Conservation (phyloP, 345 rosid species). For the Sonneratia caseolaris region DNA sequence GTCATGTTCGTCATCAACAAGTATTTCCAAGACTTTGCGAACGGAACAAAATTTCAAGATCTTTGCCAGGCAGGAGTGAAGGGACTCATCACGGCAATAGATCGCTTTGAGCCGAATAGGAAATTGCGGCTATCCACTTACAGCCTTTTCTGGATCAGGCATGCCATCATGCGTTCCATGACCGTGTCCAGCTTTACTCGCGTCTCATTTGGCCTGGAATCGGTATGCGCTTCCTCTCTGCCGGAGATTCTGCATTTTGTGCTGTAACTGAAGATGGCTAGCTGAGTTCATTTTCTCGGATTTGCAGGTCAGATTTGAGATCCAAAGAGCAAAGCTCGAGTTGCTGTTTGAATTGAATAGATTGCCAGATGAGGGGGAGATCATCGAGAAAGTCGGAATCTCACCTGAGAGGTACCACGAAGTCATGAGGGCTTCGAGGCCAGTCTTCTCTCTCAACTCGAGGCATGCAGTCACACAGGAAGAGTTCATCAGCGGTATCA, state of each 20-base stretch:
- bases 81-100: conserved; percentile 88
- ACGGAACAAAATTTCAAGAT: conserved; percentile 75
- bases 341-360: conserved; percentile 56
- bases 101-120: conserved; percentile 81
- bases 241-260: background rate
- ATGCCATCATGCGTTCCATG: conserved; percentile 81
- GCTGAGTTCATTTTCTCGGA: background rate
- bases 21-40: conserved; percentile 74
- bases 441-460: conserved; percentile 64
- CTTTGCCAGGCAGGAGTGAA: conserved; percentile 93
- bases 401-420: conserved; percentile 73
- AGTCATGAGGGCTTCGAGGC: conserved; percentile 65
- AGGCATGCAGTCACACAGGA: conserved; percentile 70
- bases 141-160: conserved; percentile 88
- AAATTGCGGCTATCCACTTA: conserved; percentile 77
- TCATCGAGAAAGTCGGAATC: conserved; percentile 49
- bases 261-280: background rate
- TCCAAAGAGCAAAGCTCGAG: conserved; percentile 63
- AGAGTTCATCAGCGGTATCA: conserved; percentile 70
- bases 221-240: conserved; percentile 38
- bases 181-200: conserved; percentile 78
- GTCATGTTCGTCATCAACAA: conserved; percentile 80
- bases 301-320: conserved; percentile 66
- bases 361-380: conserved; percentile 61
- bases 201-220: conserved; percentile 84